Percentiles rank a stretch among this genome's conserved stretches.
Conservation (phyloP, 768 basidiomycete genomes). For the Leccinum imitatum region DNA sequence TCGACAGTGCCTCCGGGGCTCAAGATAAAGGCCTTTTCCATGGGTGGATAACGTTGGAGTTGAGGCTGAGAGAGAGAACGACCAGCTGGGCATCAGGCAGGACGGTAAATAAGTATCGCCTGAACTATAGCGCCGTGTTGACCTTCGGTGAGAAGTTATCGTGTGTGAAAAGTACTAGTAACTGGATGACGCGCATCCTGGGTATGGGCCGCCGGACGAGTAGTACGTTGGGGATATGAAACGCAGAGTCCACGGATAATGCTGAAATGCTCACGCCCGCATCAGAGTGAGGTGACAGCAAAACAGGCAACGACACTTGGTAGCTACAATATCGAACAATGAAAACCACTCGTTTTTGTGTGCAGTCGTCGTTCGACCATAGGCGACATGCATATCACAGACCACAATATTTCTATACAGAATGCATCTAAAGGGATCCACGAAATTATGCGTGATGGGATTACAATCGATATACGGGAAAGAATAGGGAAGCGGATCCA, state of each 20-base stretch:
- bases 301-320: not conserved
- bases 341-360: too few relatives aligned
- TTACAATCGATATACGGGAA: constrained; percentile 10
- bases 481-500: not conserved
- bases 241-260: too few relatives aligned
- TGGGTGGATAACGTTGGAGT: not conserved
- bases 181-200: too few relatives aligned
- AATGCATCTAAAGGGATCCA: constrained; percentile 1
- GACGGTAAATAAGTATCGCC: too few relatives aligned
- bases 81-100: not conserved
- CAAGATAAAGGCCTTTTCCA: constrained; percentile 12
- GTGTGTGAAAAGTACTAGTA: too few relatives aligned
- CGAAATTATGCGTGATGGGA: constrained; percentile 15
- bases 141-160: too few relatives aligned
- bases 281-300: too few relatives aligned
- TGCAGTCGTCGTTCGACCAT: not conserved
- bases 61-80: not conserved
- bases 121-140: too few relatives aligned
- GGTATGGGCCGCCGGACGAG: too few relatives aligned
- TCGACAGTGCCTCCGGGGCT: not conserved
- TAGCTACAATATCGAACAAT: not conserved
- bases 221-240: too few relatives aligned
- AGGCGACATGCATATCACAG: not conserved
- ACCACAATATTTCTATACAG: constrained; percentile 5
- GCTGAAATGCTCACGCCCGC: too few relatives aligned